Evolutionary conservation across 2,329 filamentous ascomycete species (phyloP), one percentile per base, ranked within the genome.

Genomic region (Aureobasidium musti): DNA sequence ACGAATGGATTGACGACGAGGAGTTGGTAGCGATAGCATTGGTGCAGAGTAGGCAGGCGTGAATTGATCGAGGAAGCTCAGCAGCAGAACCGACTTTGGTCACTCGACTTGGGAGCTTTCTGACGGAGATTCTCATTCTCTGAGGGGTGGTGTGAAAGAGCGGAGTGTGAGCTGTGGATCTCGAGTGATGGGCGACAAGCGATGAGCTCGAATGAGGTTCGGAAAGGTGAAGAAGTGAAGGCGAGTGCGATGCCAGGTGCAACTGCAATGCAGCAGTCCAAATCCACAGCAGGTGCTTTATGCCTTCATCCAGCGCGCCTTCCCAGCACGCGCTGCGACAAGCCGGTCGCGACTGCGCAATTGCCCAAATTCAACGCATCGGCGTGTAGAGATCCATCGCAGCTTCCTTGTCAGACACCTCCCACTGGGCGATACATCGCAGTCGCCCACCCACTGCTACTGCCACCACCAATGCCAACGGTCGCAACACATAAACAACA

Each of bases 191-290:
- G 54, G 26, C 21, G 53, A 56, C 17, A 23, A 49, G 35, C n/a
- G 50, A 54, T 6, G 39, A 61, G 57, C 21, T 63, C 59, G 33
- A 41, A 23, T 30, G 45, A 52, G 14, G 33, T 6, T 41, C 30
- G 35, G 52, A 47, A n/a, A 30, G 47, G 47, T n/a, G 47, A 19
- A 10, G 30, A 47, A 60, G 56, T 49, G 59, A 41, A 63, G 28
- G 30, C 14, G n/a, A 50, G 5, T n/a, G 30, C 57, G 35, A 30
- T 23, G 28, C 26, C 35, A 28, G 45, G 45, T 21, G 37, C 41
- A 50, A 23, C 41, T 33, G 56, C 37, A 26, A 63, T 65, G 37
- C 67, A 49, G 47, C 61, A 65, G 53, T 56, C 45, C 64, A 45
- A 14, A 14, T 21, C 33, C 21, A 21, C 45, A 13, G 59, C 23